Evolutionary conservation across 2,329 filamentous ascomycete genomes (phyloP).

Genomic region (Talaromyces piceae): DNA sequence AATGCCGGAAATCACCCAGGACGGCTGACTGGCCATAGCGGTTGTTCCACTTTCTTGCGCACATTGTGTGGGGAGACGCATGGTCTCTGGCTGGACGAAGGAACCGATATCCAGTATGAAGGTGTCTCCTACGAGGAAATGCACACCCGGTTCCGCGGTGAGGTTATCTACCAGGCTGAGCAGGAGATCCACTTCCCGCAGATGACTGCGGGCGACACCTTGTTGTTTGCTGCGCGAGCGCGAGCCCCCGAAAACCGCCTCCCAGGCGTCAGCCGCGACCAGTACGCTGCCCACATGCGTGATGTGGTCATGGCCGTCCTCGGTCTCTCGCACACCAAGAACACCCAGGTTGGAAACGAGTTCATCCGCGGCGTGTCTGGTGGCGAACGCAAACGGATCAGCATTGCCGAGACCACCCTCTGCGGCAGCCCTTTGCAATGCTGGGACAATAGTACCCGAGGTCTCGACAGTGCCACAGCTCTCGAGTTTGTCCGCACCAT

Average conservation of each 20-base stretch:
- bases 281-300: constrained; percentile 37
- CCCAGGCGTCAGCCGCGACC: constrained; percentile 36
- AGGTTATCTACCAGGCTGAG: constrained; percentile 10
- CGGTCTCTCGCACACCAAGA: constrained; percentile 44
- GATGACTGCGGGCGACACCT: constrained; percentile 69
- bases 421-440: constrained; percentile 41
- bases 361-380: constrained; percentile 56
- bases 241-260: constrained; percentile 40
- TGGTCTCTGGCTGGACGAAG: constrained; percentile 62
- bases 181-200: constrained; percentile 71
- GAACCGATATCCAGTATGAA: constrained; percentile 71
- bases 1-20: not conserved
- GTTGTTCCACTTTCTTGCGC: constrained; percentile 75
- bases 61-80: constrained; percentile 73
- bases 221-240: constrained; percentile 67
- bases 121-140: constrained; percentile 40
- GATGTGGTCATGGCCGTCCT: constrained; percentile 41
- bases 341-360: constrained; percentile 45
- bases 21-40: constrained; percentile 16
- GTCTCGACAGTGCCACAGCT: constrained; percentile 49
- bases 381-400: constrained; percentile 55
- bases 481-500: constrained; percentile 51
- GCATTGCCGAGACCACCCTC: constrained; percentile 49
- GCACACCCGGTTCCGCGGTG: constrained; percentile 10
- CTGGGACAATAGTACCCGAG: constrained; percentile 45